Evolutionary conservation across 2,329 filamentous ascomycete species (phyloP), one percentile per base, ranked within the genome.

Genomic region (Cryphonectria radicalis): DNA sequence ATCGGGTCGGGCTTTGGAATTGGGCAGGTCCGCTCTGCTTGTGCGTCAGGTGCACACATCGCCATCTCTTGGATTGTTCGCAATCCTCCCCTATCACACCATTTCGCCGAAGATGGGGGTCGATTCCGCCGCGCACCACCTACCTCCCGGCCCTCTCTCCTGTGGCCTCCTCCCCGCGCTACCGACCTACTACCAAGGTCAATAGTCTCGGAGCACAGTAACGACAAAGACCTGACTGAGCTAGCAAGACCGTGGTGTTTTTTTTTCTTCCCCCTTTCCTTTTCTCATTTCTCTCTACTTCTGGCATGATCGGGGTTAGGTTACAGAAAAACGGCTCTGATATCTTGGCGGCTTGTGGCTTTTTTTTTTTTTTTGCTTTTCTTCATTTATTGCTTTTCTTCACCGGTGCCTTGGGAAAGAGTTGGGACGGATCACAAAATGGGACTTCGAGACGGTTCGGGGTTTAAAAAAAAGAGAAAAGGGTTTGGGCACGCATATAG

Each of bases 401-500:
- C 19, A 32, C 53, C 53, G 63, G 66, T 72, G 70, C 64, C 68
- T 71, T 63, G 70, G 46, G 67, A 73, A 53, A 63, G 64, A 73
- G 66, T 63, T 70, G 72, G 72, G 62, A 68, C 46, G 70, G 68
- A 63, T 53, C 55, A 66, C 62, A 67, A 73, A 73, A 69, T 62
- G 57, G 65, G 60, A 53, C 46, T 69, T 70, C 73, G 69, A 70
- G 53, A 70, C 71, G 70, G 68, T 69, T 71, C 22, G 73, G 75
- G 67, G 72, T 35, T 42, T 28, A n/a, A 28, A 64, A 40, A 76
- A 75, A 73, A 74, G 68, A 73, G 74, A 74, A 70, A 75, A 59
- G 69, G 73, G 75, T 66, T 69, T 74, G 76, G 74, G 74, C 13
- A 46, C 73, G 76, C 76, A 77, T 77, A 77, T 77, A 77, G 76